Base-by-base conservation (phyloP, 352 stramenopile genomes). In the Pythium diclinum region DNA sequence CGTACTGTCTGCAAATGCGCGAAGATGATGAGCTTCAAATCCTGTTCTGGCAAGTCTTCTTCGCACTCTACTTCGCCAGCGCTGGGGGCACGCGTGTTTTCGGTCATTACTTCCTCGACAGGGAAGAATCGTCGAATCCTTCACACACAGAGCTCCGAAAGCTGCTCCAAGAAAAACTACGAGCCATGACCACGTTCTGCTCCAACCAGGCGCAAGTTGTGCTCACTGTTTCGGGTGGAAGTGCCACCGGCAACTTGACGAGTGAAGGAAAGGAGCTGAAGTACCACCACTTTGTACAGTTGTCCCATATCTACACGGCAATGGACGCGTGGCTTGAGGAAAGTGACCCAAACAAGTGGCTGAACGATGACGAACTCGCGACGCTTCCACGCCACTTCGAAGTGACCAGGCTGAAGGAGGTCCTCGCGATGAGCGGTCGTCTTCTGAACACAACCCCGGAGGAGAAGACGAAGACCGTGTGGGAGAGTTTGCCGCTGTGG, bases 291-390 rank as follows among this genome's bases (percentile, higher is more conserved):
- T 74, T 66, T 33, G 67, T 72, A 6, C 63, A 77, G 51, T 51
- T 80, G 8, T 74, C 73, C 0, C 70, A 76, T 34, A 72, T 76
- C 21, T 80, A 76, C 59, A 87, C 84, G 32, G 87, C 84, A 11
- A 94, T 95, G 87, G 85, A 94, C 59, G 79, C 85, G 32, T 95
- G 87, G 87, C 74, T 95, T 10, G 87, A 94, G 63, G 85, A 92
- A 61, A 70, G 72, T 3, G 79, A 95, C 62, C 85, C 87, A 8
- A 92, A 93, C 32, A 76, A 78, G 19, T 92, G 85, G 83, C 71
- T 92, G 0, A 88, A 86, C 47, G 79, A 91, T 59, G 80, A 89
- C 8, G 78, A 94, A 54, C 56, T 94, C 5, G 72, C 76, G 36
- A 78, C 78, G 3, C 73, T 95, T 3, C 87, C 87, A 32, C 74